These are phyloP conservation scores for Alternaria brassicae DNA, from an alignment of 2,329 filamentous ascomycete species.

Conservation along the genomic window DNA sequence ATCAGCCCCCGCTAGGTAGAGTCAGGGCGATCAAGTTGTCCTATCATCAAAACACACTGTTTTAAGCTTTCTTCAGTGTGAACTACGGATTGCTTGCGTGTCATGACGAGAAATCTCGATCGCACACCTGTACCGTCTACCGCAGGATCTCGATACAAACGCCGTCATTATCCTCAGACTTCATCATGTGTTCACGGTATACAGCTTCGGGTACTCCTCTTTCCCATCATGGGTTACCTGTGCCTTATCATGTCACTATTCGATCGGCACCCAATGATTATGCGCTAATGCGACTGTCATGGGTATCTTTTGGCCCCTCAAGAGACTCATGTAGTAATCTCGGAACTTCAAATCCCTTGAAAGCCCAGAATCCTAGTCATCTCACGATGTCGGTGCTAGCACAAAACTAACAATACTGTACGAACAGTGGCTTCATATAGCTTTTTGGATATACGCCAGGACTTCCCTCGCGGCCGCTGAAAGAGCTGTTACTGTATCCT, in stretches of 20 bases:
- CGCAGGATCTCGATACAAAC: background rate
- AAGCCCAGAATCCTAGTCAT: background rate
- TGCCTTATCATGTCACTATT: background rate
- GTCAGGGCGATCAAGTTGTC: background rate
- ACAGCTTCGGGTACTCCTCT: background rate
- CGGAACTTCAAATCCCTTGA: background rate
- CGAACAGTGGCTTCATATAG: background rate
- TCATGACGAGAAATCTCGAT: background rate
- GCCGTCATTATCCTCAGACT: background rate
- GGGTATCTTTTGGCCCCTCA: background rate
- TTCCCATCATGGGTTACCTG: background rate
- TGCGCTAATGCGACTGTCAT: background rate
- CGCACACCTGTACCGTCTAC: background rate
- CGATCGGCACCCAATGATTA: background rate
- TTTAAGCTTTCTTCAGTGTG: background rate
- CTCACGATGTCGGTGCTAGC: background rate
- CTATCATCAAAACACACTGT: background rate
- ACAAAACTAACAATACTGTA: background rate
- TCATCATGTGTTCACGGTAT: background rate
- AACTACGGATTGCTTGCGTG: background rate
- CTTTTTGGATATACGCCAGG: background rate
- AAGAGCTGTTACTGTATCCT: background rate
- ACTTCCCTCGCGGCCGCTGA: background rate
- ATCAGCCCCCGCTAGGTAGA: background rate
- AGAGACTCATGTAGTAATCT: background rate